phyloP scores from a whole-genome alignment of 2,329 filamentous ascomycete genomes.

The Aspergillus pseudonomiae region DNA sequence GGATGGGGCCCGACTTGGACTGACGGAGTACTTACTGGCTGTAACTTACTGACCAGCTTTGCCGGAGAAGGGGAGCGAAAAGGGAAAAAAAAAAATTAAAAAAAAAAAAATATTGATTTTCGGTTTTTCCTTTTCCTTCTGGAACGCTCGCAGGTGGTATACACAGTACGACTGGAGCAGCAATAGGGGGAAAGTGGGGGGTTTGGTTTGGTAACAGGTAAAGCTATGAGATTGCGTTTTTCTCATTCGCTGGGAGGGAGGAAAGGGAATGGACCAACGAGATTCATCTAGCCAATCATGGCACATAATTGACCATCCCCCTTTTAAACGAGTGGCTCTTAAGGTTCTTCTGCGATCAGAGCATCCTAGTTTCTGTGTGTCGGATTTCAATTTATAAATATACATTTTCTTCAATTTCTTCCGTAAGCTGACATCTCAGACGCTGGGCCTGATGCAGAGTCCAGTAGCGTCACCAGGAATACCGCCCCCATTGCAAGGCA shows the following conservation, averaged over 20 bases:
- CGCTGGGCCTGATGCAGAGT: neutral
- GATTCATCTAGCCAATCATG: conserved; percentile 12
- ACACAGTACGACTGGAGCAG: conserved; percentile 2
- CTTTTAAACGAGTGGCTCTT: conserved; percentile 17
- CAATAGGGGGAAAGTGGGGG: conserved; percentile 19
- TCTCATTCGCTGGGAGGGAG: conserved; percentile 10
- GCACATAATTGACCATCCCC: conserved; percentile 7
- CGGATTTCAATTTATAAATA: neutral
- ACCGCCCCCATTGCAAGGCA: neutral
- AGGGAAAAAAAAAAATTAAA: neutral
- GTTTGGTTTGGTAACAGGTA: conserved; percentile 10
- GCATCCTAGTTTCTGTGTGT: conserved; percentile 4
- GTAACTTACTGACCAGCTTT: neutral
- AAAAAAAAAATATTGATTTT: neutral
- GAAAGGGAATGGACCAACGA: conserved; percentile 7
- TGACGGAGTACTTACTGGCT: neutral
- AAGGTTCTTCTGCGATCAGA: conserved; percentile 9
- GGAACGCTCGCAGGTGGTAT: conserved; percentile 17
- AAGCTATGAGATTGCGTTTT: neutral
- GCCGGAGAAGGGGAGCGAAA: conserved; percentile 5
- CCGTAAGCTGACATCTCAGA: neutral
- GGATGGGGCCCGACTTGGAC: neutral
- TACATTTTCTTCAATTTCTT: neutral
- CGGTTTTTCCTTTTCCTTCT: conserved; percentile 18
- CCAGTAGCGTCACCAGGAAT: neutral